These are phyloP conservation scores for Rhizopogon vinicolor DNA, from an alignment of 768 basidiomycete genomes.

Conservation along the genomic window DNA sequence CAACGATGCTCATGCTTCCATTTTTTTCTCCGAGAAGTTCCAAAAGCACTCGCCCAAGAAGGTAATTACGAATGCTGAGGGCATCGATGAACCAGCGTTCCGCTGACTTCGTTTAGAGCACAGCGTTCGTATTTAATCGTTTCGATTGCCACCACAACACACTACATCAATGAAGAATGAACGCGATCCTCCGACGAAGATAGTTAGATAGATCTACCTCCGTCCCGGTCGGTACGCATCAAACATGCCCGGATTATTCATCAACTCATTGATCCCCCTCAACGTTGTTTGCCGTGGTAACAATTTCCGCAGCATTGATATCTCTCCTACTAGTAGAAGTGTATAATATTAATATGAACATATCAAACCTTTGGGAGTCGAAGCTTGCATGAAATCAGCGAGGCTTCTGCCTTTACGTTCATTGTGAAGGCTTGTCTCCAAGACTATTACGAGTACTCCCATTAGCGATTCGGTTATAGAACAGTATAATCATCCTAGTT, in stretches of 20 bases:
- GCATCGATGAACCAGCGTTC: conserved; percentile 3
- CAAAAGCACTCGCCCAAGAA: conserved; percentile 7
- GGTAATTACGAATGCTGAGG: neutral
- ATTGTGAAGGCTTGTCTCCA: neutral
- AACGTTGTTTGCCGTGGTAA: neutral
- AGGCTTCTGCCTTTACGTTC: neutral
- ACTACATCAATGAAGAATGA: conserved; percentile 12
- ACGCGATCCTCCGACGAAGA: conserved; percentile 14
- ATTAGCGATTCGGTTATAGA: too few relatives aligned
- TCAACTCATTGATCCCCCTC: neutral
- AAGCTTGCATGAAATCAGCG: neutral
- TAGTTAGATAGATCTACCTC: conserved; percentile 6
- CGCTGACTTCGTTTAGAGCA: conserved; percentile 18
- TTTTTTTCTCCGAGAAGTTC: conserved; percentile 24
- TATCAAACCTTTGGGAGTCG: neutral
- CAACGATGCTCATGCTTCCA: conserved; percentile 16
- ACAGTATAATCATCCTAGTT: too few relatives aligned
- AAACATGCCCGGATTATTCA: conserved; percentile 6
- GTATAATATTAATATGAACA: neutral
- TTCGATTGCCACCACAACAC: neutral
- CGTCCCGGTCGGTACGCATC: conserved; percentile 20
- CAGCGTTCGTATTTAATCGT: conserved; percentile 15
- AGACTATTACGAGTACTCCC: too few relatives aligned
- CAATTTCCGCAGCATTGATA: neutral
- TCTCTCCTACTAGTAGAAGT: neutral